Percentiles rank a stretch among this genome's conserved stretches.
These are phyloP conservation scores for Gaeumannomyces sp. DNA, from an alignment of 2,329 filamentous ascomycete genomes.

Conservation along the genomic window DNA sequence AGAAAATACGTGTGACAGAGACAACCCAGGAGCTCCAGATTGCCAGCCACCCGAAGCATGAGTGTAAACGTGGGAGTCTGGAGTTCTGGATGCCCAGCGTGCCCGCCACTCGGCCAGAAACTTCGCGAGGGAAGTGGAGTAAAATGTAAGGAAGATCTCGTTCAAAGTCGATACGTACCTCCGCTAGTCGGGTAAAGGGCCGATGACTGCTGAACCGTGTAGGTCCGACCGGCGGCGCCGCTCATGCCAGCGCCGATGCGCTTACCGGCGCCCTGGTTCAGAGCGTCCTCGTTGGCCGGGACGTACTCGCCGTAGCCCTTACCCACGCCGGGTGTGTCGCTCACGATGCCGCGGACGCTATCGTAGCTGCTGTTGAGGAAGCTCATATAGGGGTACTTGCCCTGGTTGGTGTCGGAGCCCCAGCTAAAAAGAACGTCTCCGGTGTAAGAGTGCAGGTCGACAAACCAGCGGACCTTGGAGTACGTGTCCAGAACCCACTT, in stretches of 20 bases:
- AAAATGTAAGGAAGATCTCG: too few species aligned
- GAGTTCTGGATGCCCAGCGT: too few species aligned
- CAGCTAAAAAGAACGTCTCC: constrained; percentile 49
- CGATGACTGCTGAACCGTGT: constrained; percentile 31
- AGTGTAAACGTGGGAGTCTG: too few species aligned
- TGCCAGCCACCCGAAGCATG: too few species aligned
- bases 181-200: constrained; percentile 41
- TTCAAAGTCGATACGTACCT: constrained; percentile 12
- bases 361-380: constrained; percentile 48
- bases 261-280: neutral
- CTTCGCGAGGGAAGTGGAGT: too few species aligned
- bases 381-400: constrained; percentile 37
- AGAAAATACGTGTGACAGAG: too few species aligned
- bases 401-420: constrained; percentile 50
- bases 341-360: constrained; percentile 8
- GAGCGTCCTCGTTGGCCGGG: constrained; percentile 24
- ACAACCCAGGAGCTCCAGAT: too few species aligned
- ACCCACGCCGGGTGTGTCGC: constrained; percentile 25
- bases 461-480: constrained; percentile 46
- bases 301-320: constrained; percentile 40
- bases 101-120: too few species aligned
- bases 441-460: constrained; percentile 51
- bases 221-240: constrained; percentile 29
- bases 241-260: constrained; percentile 14
- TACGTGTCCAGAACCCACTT: constrained; percentile 46